A percentile compares a stretch with the other conserved stretches of the same genome.
Evolutionary conservation across 192 early-diverging fungal genomes (phyloP).

Genomic region (Coemansia sp.): DNA sequence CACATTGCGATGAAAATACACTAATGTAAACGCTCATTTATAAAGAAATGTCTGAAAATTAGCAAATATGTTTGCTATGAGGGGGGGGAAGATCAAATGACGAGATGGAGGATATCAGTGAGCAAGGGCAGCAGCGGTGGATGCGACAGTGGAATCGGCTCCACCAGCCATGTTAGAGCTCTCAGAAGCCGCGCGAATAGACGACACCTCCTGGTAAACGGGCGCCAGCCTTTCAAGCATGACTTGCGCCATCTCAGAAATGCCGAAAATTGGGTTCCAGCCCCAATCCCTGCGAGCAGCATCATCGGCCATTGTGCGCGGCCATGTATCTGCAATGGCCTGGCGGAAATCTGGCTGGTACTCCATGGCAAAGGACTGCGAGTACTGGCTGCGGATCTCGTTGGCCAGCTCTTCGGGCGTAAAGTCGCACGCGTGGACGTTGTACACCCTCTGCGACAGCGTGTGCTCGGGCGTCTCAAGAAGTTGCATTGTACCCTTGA

Average conservation of each 20-base stretch:
- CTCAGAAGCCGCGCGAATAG: slow-evolving; percentile 20
- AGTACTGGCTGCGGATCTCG: slow-evolving; percentile 55
- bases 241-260: slow-evolving; percentile 58
- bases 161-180: not conserved
- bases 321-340: slow-evolving; percentile 68
- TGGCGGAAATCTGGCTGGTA: slow-evolving; percentile 64
- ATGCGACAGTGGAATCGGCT: not conserved
- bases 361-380: slow-evolving; percentile 58
- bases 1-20: not conserved
- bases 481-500: slow-evolving; percentile 63
- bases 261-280: slow-evolving; percentile 62
- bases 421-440: slow-evolving; percentile 63
- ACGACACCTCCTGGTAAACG: slow-evolving; percentile 27
- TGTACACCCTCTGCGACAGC: slow-evolving; percentile 62
- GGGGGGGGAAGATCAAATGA: no score
- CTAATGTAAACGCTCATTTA: not conserved
- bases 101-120: not conserved
- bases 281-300: slow-evolving; percentile 63
- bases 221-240: slow-evolving; percentile 62
- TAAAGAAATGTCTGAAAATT: not conserved
- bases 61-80: not conserved
- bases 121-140: slow-evolving; percentile 11
- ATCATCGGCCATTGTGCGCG: slow-evolving; percentile 59
- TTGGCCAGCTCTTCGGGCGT: slow-evolving; percentile 57
- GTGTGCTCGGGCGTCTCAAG: slow-evolving; percentile 54